Evolutionary conservation across 202 grass and related monocot genomes (phyloP), one percentile per base, ranked within the genome.

Genomic region (Bolboschoenoplectus hybrid): DNA sequence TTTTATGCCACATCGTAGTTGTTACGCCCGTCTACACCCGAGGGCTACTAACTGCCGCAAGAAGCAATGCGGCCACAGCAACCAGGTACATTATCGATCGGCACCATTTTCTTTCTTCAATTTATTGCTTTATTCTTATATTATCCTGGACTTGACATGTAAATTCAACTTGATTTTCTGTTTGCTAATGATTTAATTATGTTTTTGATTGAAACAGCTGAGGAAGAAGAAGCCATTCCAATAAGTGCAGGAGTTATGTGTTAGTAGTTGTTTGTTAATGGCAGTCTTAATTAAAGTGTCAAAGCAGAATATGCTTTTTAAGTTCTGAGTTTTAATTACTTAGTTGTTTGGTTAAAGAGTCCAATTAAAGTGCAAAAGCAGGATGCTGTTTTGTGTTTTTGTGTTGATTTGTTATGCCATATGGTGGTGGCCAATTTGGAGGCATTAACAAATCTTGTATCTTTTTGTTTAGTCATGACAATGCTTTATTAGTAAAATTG

Each of bases 61-160:
- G 93, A 94, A 94, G 87, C 92, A 94, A 81, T 94, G 92, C 45
- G 92, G 92, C 40, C 92, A 92, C 85, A 94, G 93, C 93, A 94
- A 94, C 58, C 88, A 90, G 89, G 91, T 93, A 79, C 6, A 69
- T 7, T 60, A 26, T 0, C 26, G 14, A 6, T 73, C 26, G 43
- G 7, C 26, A 6, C 7, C 6, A 20, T 20, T 73, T 73, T 47
- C 7, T 72, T 19, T 74, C n/a, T 4, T 74, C 17, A 74, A 74
- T 74, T 10, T 36, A 8, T 65, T 20, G 14, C 35, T 36, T 6
- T 13, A 47, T 51, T 50, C 8, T 40, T 38, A 16, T 52, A 52
- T 74, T 13, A 72, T 7, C 14, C 46, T 1, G 4, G 45, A 11
- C 10, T 36, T 16, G 6, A 2, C 53, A 16, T 67, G 26, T 39